Percentiles rank a stretch among this genome's conserved stretches.
phyloP scores from a whole-genome alignment of 805 yeast genomes.

The Kuraishia piskuri region DNA sequence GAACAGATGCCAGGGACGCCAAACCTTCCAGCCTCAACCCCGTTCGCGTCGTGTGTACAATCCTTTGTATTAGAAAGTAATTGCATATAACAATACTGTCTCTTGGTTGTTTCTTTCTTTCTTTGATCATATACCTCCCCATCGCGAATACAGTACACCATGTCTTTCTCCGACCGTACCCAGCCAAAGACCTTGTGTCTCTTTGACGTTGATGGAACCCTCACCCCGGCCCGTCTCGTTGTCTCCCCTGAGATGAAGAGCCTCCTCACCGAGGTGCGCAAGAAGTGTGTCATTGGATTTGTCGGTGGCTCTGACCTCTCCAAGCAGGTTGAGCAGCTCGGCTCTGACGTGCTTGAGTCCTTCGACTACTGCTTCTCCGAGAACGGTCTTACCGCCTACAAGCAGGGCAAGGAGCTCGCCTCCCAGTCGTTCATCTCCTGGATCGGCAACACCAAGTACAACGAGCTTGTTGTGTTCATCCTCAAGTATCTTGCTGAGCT shows the following conservation, averaged over 20 bases:
- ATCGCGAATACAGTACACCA: conserved; percentile 9
- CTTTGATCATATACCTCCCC: too few relatives aligned
- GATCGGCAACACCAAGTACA: conserved; percentile 95
- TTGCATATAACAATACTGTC: too few relatives aligned
- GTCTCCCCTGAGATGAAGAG: conserved; percentile 72
- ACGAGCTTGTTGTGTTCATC: conserved; percentile 77
- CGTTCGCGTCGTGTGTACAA: too few relatives aligned
- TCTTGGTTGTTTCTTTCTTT: too few relatives aligned
- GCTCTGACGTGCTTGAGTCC: conserved; percentile 62
- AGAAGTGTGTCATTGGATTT: conserved; percentile 91
- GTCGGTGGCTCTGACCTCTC: conserved; percentile 95
- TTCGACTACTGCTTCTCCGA: conserved; percentile 96
- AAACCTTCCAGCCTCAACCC: too few relatives aligned
- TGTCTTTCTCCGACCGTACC: conserved; percentile 67
- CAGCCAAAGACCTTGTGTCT: conserved; percentile 82
- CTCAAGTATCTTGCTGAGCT: conserved; percentile 76
- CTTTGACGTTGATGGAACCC: conserved; percentile 97
- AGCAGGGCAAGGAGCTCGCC: conserved; percentile 78
- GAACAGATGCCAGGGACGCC: too few relatives aligned
- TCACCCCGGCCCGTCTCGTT: conserved; percentile 84
- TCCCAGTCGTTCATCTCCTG: conserved; percentile 91
- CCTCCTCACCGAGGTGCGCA: conserved; percentile 65
- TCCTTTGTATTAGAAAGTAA: too few relatives aligned
- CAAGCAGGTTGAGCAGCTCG: conserved; percentile 96
- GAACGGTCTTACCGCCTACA: conserved; percentile 97